phyloP scores from a whole-genome alignment of 106 monocot genomes.

The Cymbidium sinense region DNA sequence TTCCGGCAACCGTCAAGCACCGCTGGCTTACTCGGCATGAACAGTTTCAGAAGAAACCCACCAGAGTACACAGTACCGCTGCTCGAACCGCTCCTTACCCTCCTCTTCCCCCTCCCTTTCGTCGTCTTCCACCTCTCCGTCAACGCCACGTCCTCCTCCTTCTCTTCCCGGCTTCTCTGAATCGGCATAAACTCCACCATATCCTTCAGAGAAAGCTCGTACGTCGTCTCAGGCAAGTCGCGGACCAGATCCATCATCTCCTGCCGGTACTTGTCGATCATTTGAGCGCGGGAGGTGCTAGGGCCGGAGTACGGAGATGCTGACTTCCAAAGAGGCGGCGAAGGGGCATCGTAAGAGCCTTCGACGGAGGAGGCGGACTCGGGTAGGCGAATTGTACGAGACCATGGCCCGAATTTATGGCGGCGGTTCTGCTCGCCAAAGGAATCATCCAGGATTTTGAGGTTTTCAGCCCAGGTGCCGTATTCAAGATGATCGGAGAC shows the following conservation, averaged over 20 bases:
- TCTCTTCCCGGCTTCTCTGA: neutral
- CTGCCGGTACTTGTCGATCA: conserved; percentile 31
- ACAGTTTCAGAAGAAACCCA: conserved; percentile 21
- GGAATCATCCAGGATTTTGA: conserved; percentile 3
- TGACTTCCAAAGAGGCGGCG: conserved; percentile 30
- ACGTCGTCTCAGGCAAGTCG: conserved; percentile 25
- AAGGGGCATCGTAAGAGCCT: conserved; percentile 9
- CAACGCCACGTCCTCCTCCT: conserved; percentile 3
- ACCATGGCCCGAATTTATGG: conserved; percentile 23
- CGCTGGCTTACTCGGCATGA: conserved; percentile 3
- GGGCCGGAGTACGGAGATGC: neutral
- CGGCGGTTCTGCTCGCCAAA: conserved; percentile 13
- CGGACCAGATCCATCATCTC: conserved; percentile 49
- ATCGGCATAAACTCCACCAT: conserved; percentile 19
- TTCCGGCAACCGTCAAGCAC: conserved; percentile 5
- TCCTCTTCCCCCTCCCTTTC: conserved; percentile 1
- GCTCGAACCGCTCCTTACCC: conserved; percentile 1
- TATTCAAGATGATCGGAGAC: neutral
- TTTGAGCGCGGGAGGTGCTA: conserved; percentile 15
- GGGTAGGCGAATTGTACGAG: conserved; percentile 3
- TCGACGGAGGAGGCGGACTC: neutral
- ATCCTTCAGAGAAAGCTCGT: conserved; percentile 48
- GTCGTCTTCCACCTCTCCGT: neutral
- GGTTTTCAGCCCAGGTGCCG: neutral
- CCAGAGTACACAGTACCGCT: conserved; percentile 23